A percentile compares a stretch with the other conserved stretches of the same genome.
These are phyloP conservation scores for Mangifera indica DNA, from an alignment of 345 rosid genomes.

Conservation along the genomic window DNA sequence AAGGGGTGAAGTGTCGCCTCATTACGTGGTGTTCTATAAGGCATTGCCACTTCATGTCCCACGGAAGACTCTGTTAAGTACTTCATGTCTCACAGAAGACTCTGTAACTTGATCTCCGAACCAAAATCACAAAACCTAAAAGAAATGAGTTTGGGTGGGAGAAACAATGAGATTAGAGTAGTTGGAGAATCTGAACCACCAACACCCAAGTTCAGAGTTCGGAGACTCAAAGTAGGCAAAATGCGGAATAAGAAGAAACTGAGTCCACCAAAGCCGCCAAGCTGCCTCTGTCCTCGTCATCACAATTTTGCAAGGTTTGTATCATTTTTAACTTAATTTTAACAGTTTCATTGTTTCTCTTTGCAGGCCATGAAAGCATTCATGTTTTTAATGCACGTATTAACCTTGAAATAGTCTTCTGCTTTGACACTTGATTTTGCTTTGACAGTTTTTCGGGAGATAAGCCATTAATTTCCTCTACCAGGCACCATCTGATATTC, in stretches of 20 bases:
- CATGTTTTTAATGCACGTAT: too few species aligned
- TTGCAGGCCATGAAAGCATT: too few species aligned
- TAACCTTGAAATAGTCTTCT: too few species aligned
- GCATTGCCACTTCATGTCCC: too few species aligned
- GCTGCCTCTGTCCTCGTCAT: background rate
- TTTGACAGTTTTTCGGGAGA: background rate
- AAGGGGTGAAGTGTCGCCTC: too few species aligned
- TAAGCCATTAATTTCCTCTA: background rate
- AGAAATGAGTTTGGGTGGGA: background rate
- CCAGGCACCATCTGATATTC: background rate
- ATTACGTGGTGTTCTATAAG: too few species aligned
- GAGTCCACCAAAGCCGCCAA: background rate
- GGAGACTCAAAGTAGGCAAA: background rate
- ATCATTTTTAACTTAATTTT: too few species aligned
- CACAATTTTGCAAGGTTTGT: background rate
- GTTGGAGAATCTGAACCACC: background rate
- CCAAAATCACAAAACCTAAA: background rate
- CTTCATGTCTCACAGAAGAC: too few species aligned
- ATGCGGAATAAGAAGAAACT: background rate
- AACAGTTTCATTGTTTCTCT: too few species aligned
- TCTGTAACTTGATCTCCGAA: too few species aligned
- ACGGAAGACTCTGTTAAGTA: too few species aligned
- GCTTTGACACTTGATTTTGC: too few species aligned
- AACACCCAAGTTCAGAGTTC: background rate
- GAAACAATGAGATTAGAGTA: background rate